These are phyloP conservation scores for Quercus berberidifolia DNA, from an alignment of 306 rosid species.

Conservation along the genomic window DNA sequence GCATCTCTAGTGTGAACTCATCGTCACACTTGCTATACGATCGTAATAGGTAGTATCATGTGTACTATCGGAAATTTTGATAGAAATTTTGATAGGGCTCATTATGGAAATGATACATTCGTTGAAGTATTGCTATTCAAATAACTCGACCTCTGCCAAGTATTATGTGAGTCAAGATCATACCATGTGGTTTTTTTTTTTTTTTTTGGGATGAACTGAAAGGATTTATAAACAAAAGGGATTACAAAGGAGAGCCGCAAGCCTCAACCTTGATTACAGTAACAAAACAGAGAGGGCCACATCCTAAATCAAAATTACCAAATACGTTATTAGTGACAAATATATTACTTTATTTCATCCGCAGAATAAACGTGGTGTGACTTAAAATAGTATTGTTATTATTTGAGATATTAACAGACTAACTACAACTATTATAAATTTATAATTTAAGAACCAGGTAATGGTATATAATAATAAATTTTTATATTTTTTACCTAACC, in stretches of 20 bases:
- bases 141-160: accelerated
- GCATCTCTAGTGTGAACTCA: not conserved
- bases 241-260: no score
- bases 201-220: no score
- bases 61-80: accelerated
- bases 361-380: conserved; percentile 2
- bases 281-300: no score
- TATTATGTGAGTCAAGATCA: no score
- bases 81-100: accelerated
- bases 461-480: not conserved
- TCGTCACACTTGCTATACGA: no score
- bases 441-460: no score
- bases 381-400: not conserved
- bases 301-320: no score
- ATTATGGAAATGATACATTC: no score
- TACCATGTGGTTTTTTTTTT: accelerated
- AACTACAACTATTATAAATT: no score
- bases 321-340: not conserved
- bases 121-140: accelerated
- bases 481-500: not conserved
- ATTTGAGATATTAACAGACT: not conserved
- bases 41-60: accelerated
- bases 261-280: no score
- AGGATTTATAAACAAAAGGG: no score
- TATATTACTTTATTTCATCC: not conserved